Conservation (phyloP, 2,329 filamentous ascomycete species). For the Simplicillium sp. region DNA sequence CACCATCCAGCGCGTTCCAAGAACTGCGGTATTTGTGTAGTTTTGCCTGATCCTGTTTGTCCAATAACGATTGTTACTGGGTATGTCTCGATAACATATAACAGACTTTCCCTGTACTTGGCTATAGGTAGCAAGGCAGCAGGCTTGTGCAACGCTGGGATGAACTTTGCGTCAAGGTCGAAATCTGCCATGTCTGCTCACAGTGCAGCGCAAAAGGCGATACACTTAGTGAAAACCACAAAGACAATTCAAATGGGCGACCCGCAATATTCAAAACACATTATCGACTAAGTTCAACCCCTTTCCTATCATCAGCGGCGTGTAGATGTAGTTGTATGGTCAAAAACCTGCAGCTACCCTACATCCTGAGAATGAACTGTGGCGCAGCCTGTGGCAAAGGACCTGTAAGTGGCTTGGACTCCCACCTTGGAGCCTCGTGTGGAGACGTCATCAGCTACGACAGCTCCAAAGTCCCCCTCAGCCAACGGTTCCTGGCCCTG, state of each 20-base stretch:
- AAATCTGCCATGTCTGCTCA: slow-evolving; percentile 41
- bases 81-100: slow-evolving; percentile 78
- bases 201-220: not conserved
- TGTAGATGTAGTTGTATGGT: no score
- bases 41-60: slow-evolving; percentile 92
- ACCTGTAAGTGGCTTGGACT: slow-evolving; percentile 12
- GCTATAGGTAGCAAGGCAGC: slow-evolving; percentile 77
- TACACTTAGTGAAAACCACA: not conserved
- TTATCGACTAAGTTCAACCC: no score
- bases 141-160: slow-evolving; percentile 81
- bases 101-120: slow-evolving; percentile 65
- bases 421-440: slow-evolving; percentile 9
- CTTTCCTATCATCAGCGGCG: no score
- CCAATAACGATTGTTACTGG: slow-evolving; percentile 85
- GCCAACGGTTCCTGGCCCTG: no score
- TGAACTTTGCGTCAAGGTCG: slow-evolving; percentile 49
- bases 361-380: not conserved
- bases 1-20: slow-evolving; percentile 87
- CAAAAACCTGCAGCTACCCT: no score
- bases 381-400: slow-evolving; percentile 14
- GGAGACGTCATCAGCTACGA: slow-evolving; percentile 8
- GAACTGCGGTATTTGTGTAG: slow-evolving; percentile 90
- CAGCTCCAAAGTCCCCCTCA: no score
- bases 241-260: not conserved
- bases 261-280: no score